phyloP scores from a whole-genome alignment of 139 green algal genomes.

The Pedinophyceae sp. region DNA sequence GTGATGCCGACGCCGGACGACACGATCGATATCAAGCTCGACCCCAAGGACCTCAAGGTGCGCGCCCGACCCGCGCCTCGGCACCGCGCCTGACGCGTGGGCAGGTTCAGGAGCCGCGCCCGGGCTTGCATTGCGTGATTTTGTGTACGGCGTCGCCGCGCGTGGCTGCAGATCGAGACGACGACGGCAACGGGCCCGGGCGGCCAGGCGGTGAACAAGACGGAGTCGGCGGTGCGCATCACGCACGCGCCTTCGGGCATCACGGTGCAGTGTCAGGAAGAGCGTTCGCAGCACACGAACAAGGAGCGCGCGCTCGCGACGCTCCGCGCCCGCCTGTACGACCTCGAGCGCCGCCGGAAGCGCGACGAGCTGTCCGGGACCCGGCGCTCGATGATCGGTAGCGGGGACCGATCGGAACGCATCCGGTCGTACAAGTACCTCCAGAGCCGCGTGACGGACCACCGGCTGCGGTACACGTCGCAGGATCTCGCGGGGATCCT shows the following conservation, averaged over 20 bases:
- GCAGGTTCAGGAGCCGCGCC: no score
- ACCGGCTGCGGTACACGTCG: background rate
- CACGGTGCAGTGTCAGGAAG: conserved; percentile 1
- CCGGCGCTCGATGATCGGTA: no score
- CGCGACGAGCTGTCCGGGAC: no score
- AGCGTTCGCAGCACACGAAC: conserved; percentile 8
- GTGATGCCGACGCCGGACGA: background rate
- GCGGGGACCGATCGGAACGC: conserved; percentile 1
- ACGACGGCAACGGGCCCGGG: conserved; percentile 4
- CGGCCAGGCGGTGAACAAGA: conserved; percentile 10
- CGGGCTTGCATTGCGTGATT: no score
- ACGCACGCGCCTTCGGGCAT: conserved; percentile 5
- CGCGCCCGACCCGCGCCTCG: no score
- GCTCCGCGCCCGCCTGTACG: conserved; percentile 4
- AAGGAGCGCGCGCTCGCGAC: conserved; percentile 8
- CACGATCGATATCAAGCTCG: no score
- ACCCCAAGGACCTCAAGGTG: no score
- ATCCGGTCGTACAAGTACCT: conserved; percentile 10
- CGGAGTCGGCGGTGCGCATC: conserved; percentile 3
- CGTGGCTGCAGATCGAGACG: no score
- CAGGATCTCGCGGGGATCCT: no score
- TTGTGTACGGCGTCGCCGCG: no score
- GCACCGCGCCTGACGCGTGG: no score
- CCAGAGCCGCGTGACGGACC: background rate
- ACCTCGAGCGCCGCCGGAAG: conserved; percentile 3